These are phyloP conservation scores for Rhizopogon vinicolor DNA, from an alignment of 768 basidiomycete species.

Conservation along the genomic window DNA sequence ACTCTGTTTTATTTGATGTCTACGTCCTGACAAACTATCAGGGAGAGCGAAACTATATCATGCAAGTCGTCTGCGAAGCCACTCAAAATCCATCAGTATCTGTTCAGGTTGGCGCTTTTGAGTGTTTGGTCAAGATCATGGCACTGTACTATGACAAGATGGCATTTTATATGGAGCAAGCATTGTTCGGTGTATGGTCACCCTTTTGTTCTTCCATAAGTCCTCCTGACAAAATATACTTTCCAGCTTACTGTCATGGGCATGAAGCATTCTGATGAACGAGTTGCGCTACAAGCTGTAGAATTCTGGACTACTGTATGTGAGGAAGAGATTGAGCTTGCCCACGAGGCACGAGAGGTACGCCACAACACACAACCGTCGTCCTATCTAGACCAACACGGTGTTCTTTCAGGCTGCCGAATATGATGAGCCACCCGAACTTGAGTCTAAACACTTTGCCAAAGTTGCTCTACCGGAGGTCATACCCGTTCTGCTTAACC, in stretches of 20 bases:
- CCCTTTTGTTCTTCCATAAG: constrained; percentile 3
- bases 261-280: constrained; percentile 91
- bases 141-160: constrained; percentile 98
- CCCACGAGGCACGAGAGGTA: constrained; percentile 89
- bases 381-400: constrained; percentile 3
- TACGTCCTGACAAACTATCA: constrained; percentile 23
- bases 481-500: constrained; percentile 82
- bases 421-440: constrained; percentile 82
- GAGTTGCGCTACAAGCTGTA: constrained; percentile 92
- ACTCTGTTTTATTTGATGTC: not conserved
- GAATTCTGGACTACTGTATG: constrained; percentile 99
- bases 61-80: constrained; percentile 99
- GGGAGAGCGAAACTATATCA: constrained; percentile 99
- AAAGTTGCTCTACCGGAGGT: constrained; percentile 94
- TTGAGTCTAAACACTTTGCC: constrained; percentile 87
- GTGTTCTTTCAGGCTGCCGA: constrained; percentile 63
- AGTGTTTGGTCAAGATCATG: constrained; percentile 96
- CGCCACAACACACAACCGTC: constrained; percentile 9
- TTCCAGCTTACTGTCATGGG: constrained; percentile 89
- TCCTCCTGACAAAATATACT: constrained; percentile 10
- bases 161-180: constrained; percentile 99
- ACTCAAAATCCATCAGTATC: constrained; percentile 77
- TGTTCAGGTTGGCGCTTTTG: constrained; percentile 96
- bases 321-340: constrained; percentile 93
- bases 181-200: constrained; percentile 82